Conservation (phyloP, 495 filamentous ascomycete species). For the Hypoxylon rickii region DNA sequence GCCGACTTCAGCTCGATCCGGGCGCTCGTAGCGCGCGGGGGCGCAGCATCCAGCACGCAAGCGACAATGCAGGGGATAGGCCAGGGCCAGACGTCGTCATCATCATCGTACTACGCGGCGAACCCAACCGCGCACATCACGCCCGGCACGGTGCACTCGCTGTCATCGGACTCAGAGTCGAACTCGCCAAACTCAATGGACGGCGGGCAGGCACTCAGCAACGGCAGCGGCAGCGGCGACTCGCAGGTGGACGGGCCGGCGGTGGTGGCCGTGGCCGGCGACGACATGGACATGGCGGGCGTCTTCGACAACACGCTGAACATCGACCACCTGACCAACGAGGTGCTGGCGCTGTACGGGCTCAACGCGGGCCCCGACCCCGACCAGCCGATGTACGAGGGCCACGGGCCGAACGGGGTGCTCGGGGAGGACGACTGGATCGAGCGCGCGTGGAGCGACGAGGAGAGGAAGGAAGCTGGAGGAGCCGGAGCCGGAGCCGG, state of each 20-base stretch:
- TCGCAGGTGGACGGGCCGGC: neutral
- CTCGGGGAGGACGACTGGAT: conserved; percentile 35
- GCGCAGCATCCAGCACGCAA: neutral
- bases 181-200: conserved; percentile 31
- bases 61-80: conserved; percentile 1
- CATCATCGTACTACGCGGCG: conserved; percentile 9
- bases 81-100: too few species aligned
- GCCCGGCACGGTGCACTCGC: conserved; percentile 33
- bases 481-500: neutral
- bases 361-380: conserved; percentile 5
- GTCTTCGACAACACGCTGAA: conserved; percentile 12
- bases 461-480: conserved; percentile 20
- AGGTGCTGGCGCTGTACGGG: conserved; percentile 28
- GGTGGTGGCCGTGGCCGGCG: neutral
- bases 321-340: conserved; percentile 23
- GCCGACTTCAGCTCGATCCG: conserved; percentile 38
- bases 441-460: conserved; percentile 32
- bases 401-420: conserved; percentile 1
- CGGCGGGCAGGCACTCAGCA: conserved; percentile 1
- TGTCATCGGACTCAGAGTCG: conserved; percentile 38
- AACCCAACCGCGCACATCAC: conserved; percentile 19
- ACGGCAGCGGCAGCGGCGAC: neutral
- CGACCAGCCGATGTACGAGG: conserved; percentile 22
- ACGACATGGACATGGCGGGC: conserved; percentile 26
- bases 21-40: conserved; percentile 25